Evolutionary conservation across 2,329 filamentous ascomycete species (phyloP), one percentile per base, ranked within the genome.

Genomic region (Aureobasidium namibiae): DNA sequence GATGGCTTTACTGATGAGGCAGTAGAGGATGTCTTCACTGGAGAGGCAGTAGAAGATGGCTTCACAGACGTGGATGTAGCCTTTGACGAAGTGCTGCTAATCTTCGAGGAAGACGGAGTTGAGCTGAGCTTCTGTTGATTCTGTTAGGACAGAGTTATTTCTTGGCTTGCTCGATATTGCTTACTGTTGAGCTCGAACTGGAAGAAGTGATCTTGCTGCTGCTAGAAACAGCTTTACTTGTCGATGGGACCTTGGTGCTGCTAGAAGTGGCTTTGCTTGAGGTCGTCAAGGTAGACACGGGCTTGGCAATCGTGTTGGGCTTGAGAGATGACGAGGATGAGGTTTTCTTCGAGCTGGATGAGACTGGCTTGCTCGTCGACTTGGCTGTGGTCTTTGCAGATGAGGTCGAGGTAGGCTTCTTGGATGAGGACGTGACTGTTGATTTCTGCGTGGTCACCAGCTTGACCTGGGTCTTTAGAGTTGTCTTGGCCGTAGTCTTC

Each of bases 401-500:
- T n/a, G 26, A 26, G 7, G 23, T 21, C 3, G 44, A 48, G 14
- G 34, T 38, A 31, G 33, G 16, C 56, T 48, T 58, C 48, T 29
- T 45, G 5, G 46, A 34, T 8, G 29, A 36, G 21, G 38, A 44
- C 9, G 57, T 33, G 21, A 14, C 4, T 11, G 57, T 46, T 16
- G 38, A 21, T 8, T 13, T 21, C 23, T n/a, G 34, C 2, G 45
- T 42, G 13, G 48, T 44, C 14, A 50, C 57, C 24, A 38, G 21
- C 16, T 38, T 50, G 46, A 45, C 48, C 31, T 36, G 21, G 23
- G 57, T 45, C 18, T 29, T 41, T 10, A 59, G 16, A 11, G 46
- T 59, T 26, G 57, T 33, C 38, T 50, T 59, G 26, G 57, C 46
- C 9, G 48, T 45, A 23, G 34, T 24, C 14, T 50, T 50, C 14